Evolutionary conservation across 352 stramenopile species (phyloP).

Genomic region (Globisporangium spiculum): DNA sequence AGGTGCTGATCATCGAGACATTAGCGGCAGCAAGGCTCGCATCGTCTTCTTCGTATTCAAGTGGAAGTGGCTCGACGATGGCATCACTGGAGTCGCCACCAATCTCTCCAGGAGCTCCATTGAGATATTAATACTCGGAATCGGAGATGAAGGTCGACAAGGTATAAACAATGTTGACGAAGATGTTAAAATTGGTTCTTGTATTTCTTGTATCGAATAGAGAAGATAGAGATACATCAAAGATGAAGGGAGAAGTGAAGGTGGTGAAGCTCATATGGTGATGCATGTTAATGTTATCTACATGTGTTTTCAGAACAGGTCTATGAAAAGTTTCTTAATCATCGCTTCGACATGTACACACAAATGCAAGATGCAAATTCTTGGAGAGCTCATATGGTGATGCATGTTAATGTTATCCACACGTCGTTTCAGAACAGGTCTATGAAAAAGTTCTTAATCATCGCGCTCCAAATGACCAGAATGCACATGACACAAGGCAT

Average conservation of each 20-base stretch:
- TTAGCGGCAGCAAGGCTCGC: constrained; percentile 27
- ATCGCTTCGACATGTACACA: constrained; percentile 33
- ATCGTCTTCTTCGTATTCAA: background rate
- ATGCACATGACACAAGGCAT: background rate
- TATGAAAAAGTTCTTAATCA: constrained; percentile 85
- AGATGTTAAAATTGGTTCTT: background rate
- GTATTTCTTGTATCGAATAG: background rate
- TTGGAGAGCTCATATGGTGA: constrained; percentile 82
- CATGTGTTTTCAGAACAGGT: constrained; percentile 87
- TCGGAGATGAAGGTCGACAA: background rate
- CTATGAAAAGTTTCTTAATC: constrained; percentile 82
- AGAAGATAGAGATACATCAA: background rate
- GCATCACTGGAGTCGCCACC: background rate
- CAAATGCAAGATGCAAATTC: constrained; percentile 3
- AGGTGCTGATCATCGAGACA: constrained; percentile 60
- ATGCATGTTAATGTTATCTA: constrained; percentile 87
- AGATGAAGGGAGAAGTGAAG: background rate
- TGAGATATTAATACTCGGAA: background rate
- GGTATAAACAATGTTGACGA: background rate
- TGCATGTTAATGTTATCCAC: constrained; percentile 87
- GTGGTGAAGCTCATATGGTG: constrained; percentile 80
- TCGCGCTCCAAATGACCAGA: constrained; percentile 30
- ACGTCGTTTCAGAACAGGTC: constrained; percentile 87
- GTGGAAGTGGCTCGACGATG: background rate
- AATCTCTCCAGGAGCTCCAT: background rate